Base-by-base conservation (phyloP, 768 basidiomycete species). In the Boletus sensibilis region DNA sequence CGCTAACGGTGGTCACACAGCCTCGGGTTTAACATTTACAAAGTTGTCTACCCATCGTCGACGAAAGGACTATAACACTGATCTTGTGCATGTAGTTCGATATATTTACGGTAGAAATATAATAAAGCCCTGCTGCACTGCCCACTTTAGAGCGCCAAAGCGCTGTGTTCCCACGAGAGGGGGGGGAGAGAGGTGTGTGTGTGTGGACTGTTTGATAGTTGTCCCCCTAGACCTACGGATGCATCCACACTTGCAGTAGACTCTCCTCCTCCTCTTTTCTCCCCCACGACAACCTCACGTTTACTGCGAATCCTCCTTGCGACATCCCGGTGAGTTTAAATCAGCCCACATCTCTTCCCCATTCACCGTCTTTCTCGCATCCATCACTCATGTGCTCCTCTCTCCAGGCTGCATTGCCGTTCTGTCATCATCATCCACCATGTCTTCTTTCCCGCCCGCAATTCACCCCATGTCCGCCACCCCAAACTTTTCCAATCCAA, bases 1-100 rank as follows among this genome's bases (percentile, higher is more conserved):
- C 8, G 42, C 58, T 59, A 44, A 64, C 58, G 65, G 40, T 1
- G 13, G 21, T 8, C 16, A 3, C 27, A 29, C 68, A 94, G 92
- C 68, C 75, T 94, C 61, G 82, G 82, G 55, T 94, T 84, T 71
- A 92, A 93, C 67, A 82, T 93, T 49, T 90, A 92, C 66, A 76
- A 82, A 56, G 77, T 89, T 12, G 56, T 83, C 27, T 64, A 82
- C 49, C 73, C 77, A 3, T 5, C 54, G 45, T 25, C 53, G 51
- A 52, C 20, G 25, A 23, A 45, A 1, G 56, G 58, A 33, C 29
- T 59, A 16, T 56, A 45, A 1, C 39, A 48, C 31, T 65, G 18
- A 56, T 25, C 21, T 46, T 31, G 9, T 33, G 39, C 16, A 31
- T 44, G 27, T 57, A 52, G 29, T 25, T 35, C 13, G 25, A 31